Evolutionary conservation across 495 filamentous ascomycete species (phyloP), one percentile per base, ranked within the genome.

Genomic region (Sporormia fimetaria): DNA sequence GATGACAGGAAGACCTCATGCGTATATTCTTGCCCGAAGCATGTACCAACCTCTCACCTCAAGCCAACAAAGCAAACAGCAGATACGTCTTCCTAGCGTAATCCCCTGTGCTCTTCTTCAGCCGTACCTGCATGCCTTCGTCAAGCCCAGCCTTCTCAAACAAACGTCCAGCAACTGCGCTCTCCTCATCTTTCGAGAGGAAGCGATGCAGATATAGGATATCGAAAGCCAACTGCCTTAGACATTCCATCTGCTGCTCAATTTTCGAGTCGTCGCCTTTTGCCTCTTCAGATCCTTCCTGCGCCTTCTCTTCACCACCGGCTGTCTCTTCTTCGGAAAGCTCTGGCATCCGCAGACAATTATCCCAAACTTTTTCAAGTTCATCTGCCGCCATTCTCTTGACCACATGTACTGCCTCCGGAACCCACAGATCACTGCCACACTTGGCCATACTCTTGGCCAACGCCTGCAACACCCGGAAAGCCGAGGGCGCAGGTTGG

Each of bases 391-490:
- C 52, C 22, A 59, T 40, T 6, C 44, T 41, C 62, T 88, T 92
- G 30, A 96, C 51, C 2, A 66, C 63, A 6, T 52, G 49, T 0
- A 86, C 72, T 0, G 81, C 81, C 2, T 67, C 70, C 2, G 75
- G 71, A 40, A 78, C 87, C 90, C 90, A 98, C 6, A 96, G 57
- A 52, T 96, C 90, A 22, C 64, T 62, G 0, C 90, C 90, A 7
- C 65, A 64, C 9, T 65, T 61, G 24, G 69, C 69, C 86, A 98
- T 92, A 1, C 68, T 63, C 25, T 61, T 58, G 6, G 71, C 64
- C 17, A 94, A 52, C 22, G 67, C 70, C 21, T 77, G 73, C 28
- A 95, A 56, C 37, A 88, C 80, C 44, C 71, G 72, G 58, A 94
- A 92, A 2, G 76, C 71, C 20, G 69, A 67, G 0, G 83, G 76